These are phyloP conservation scores for Gloeostereum incarnatum DNA, from an alignment of 768 basidiomycete genomes.

Conservation along the genomic window DNA sequence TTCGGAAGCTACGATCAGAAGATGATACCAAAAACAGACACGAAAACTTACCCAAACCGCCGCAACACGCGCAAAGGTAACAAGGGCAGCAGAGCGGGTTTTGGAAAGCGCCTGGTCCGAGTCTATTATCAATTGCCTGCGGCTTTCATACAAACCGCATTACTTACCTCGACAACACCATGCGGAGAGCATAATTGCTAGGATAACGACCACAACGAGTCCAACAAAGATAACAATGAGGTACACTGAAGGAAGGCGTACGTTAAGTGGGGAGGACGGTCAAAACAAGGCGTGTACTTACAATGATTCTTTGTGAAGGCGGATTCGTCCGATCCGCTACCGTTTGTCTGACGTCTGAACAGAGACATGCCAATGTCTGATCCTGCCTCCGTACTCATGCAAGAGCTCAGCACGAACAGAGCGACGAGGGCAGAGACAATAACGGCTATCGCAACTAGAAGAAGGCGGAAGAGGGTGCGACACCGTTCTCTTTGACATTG, in stretches of 20 bases:
- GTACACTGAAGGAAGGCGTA: slow-evolving; percentile 33
- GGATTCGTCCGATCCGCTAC: slow-evolving; percentile 10
- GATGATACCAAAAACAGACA: background rate
- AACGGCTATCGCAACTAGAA: too few relatives aligned
- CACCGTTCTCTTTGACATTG: too few relatives aligned
- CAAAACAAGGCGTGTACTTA: slow-evolving; percentile 14
- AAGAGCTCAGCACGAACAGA: too few relatives aligned
- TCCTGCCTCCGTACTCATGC: too few relatives aligned
- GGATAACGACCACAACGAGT: slow-evolving; percentile 41
- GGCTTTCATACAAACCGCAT: background rate
- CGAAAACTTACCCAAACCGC: slow-evolving; percentile 43
- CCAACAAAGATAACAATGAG: slow-evolving; percentile 61
- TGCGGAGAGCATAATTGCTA: slow-evolving; percentile 47
- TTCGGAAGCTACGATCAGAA: background rate
- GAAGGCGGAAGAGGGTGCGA: too few relatives aligned
- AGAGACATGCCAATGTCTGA: too few relatives aligned
- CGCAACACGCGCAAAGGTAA: slow-evolving; percentile 66
- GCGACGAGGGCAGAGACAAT: too few relatives aligned
- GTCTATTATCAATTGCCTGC: slow-evolving; percentile 1
- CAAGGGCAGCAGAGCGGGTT: slow-evolving; percentile 65
- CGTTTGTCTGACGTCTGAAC: too few relatives aligned
- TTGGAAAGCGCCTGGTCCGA: slow-evolving; percentile 36
- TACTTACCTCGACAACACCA: slow-evolving; percentile 55
- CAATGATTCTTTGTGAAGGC: slow-evolving; percentile 32
- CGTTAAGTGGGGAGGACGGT: background rate